phyloP scores from a whole-genome alignment of 2,329 filamentous ascomycete species.

The Elsinoe batatas region DNA sequence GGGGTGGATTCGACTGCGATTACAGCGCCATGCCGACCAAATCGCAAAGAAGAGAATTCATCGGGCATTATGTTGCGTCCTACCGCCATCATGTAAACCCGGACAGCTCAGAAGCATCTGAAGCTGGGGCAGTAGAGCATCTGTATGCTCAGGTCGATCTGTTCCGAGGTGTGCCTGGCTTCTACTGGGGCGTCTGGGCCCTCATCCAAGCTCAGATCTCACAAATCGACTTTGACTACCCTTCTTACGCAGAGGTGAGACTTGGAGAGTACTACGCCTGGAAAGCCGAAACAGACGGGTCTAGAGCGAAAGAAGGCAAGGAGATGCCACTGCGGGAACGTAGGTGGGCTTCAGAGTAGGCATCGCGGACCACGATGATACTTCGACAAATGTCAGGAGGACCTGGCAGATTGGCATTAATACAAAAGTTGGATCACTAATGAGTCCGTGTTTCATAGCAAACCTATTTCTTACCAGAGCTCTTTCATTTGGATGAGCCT shows the following conservation, averaged over 20 bases:
- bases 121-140: conserved; percentile 38
- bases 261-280: conserved; percentile 89
- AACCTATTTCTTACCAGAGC: neutral
- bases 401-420: neutral
- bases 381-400: neutral
- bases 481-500: neutral
- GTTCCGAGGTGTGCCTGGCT: conserved; percentile 81
- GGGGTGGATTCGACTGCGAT: conserved; percentile 95
- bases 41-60: conserved; percentile 66
- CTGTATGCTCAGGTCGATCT: conserved; percentile 73
- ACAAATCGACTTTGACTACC: conserved; percentile 94
- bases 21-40: conserved; percentile 71
- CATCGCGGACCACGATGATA: too few species aligned
- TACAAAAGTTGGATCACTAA: conserved; percentile 4
- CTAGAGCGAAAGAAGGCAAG: conserved; percentile 43
- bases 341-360: conserved; percentile 52
- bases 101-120: conserved; percentile 16
- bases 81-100: conserved; percentile 43
- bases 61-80: conserved; percentile 68
- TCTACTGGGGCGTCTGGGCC: conserved; percentile 90
- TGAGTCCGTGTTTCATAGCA: neutral
- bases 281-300: conserved; percentile 64
- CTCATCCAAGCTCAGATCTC: conserved; percentile 90
- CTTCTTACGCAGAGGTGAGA: conserved; percentile 74
- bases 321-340: conserved; percentile 65